Conservation (phyloP, 768 basidiomycete species). For the Leucosporidium scottii region DNA sequence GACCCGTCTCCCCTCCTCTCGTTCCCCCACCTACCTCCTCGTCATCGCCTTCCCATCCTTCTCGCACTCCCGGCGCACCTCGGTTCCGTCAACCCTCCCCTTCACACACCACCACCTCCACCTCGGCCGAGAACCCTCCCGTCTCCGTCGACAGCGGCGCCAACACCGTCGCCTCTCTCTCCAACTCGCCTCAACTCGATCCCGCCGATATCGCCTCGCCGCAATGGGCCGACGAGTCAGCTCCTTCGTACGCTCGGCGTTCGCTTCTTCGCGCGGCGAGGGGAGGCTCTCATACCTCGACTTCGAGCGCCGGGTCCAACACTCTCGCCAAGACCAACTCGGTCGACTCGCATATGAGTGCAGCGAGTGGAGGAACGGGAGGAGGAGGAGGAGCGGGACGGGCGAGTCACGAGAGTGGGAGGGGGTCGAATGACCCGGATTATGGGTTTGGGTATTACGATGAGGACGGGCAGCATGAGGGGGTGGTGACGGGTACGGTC, state of each 20-base stretch:
- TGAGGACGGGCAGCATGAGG: slow-evolving; percentile 1
- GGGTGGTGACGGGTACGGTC: slow-evolving; percentile 13
- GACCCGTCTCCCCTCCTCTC: not conserved
- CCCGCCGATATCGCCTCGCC: slow-evolving; percentile 5
- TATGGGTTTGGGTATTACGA: slow-evolving; percentile 14
- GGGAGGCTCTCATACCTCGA: slow-evolving; percentile 3
- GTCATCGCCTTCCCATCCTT: slow-evolving; percentile 5
- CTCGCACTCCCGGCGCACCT: slow-evolving; percentile 8
- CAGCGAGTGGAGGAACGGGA: not conserved
- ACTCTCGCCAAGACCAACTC: not conserved
- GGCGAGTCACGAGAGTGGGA: too few relatives aligned
- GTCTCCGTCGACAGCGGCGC: not conserved
- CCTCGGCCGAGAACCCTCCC: slow-evolving; percentile 10
- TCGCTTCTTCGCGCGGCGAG: slow-evolving; percentile 27
- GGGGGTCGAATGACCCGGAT: not conserved
- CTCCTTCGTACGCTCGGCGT: slow-evolving; percentile 18
- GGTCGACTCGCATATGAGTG: slow-evolving; percentile 1
- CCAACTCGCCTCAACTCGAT: not conserved
- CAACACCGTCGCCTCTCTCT: not conserved
- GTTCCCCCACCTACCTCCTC: slow-evolving; percentile 3
- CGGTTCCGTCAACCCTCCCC: slow-evolving; percentile 23
- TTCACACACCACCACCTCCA: slow-evolving; percentile 8
- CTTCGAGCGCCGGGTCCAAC: slow-evolving; percentile 1
- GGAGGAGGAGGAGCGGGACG: not conserved
- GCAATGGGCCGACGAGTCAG: slow-evolving; percentile 12